Conservation (phyloP, 495 filamentous ascomycete genomes). For the Margaritispora aquatica region DNA sequence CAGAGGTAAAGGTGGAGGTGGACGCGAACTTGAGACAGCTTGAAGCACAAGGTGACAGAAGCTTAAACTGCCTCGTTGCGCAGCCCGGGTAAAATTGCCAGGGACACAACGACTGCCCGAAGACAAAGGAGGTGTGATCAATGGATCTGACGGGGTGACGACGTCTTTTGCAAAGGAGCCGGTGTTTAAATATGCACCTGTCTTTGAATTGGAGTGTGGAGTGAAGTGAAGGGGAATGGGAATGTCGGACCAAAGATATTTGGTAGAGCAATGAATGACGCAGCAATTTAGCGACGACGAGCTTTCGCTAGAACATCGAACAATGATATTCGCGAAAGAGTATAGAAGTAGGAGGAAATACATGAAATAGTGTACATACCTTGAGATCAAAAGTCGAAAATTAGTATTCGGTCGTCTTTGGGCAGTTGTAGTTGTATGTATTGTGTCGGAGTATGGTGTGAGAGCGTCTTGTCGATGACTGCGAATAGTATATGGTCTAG, state of each 20-base stretch:
- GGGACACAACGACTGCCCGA: background rate
- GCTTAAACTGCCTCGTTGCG: slow-evolving; percentile 15
- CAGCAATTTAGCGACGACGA: background rate
- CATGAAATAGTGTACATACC: background rate
- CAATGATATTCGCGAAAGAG: background rate
- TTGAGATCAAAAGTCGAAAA: background rate
- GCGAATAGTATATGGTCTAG: too few relatives aligned
- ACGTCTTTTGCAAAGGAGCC: too few relatives aligned
- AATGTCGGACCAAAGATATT: background rate
- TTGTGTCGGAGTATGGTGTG: too few relatives aligned
- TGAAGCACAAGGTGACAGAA: slow-evolving; percentile 24
- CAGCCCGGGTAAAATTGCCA: background rate
- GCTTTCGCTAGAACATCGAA: background rate
- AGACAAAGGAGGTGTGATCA: background rate
- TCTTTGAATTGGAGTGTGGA: too few relatives aligned
- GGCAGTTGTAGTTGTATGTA: too few relatives aligned
- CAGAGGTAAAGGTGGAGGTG: slow-evolving; percentile 11
- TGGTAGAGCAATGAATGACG: background rate
- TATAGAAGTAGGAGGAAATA: background rate
- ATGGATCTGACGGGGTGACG: too few relatives aligned
- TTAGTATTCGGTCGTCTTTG: background rate
- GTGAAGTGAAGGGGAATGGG: background rate
- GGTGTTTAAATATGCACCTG: too few relatives aligned
- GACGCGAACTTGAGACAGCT: slow-evolving; percentile 20
- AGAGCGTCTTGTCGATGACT: background rate